These are phyloP conservation scores for Aspergillus asperescens DNA, from an alignment of 495 filamentous ascomycete genomes.

Conservation along the genomic window DNA sequence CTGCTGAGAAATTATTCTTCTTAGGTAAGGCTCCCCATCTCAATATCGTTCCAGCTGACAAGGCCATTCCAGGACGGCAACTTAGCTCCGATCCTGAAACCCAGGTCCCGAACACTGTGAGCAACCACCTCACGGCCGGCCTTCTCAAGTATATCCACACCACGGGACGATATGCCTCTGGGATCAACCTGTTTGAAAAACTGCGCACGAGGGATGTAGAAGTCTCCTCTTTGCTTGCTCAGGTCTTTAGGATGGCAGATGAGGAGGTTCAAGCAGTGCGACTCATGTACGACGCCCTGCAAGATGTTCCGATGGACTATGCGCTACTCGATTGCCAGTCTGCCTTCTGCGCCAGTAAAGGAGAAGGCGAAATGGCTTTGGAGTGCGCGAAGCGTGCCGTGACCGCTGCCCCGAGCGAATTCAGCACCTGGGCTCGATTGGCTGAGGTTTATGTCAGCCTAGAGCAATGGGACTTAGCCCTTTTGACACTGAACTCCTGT, in stretches of 20 bases:
- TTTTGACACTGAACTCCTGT: constrained; percentile 96
- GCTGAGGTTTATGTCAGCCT: constrained; percentile 87
- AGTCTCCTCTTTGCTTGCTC: constrained; percentile 85
- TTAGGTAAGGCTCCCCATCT: constrained; percentile 51
- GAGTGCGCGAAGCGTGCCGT: constrained; percentile 92
- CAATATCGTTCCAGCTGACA: constrained; percentile 20
- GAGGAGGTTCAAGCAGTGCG: constrained; percentile 94
- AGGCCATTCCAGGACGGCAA: constrained; percentile 66
- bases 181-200: constrained; percentile 97
- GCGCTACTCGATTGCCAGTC: constrained; percentile 90
- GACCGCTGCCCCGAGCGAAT: constrained; percentile 91
- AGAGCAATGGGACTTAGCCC: constrained; percentile 89
- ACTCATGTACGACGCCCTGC: constrained; percentile 78
- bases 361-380: constrained; percentile 76
- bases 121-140: constrained; percentile 89
- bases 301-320: constrained; percentile 93
- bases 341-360: constrained; percentile 85
- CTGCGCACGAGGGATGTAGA: constrained; percentile 85
- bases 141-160: constrained; percentile 96
- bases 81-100: constrained; percentile 95
- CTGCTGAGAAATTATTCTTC: constrained; percentile 93
- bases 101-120: constrained; percentile 93
- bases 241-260: constrained; percentile 84
- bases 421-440: constrained; percentile 91
- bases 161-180: constrained; percentile 89